phyloP scores from a whole-genome alignment of 2,329 filamentous ascomycete species.

The Oidium heveae region DNA sequence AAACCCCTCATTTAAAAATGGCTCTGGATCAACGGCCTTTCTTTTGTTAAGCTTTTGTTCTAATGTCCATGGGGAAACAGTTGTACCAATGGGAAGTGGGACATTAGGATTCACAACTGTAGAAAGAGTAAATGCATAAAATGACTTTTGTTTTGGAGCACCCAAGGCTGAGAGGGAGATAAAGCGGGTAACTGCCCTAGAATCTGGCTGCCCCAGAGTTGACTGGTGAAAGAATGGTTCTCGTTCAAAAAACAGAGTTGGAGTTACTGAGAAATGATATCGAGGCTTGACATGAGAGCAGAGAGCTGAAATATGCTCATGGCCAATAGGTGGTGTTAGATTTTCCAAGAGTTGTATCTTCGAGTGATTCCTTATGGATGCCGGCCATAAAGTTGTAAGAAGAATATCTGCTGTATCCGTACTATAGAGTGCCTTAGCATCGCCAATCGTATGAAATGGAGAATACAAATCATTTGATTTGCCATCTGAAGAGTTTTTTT shows the following conservation, averaged over 20 bases:
- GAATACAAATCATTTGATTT: constrained; percentile 46
- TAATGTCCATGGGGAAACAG: constrained; percentile 44
- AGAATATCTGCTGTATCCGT: constrained; percentile 67
- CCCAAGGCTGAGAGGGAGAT: constrained; percentile 64
- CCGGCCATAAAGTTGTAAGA: constrained; percentile 68
- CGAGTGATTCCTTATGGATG: constrained; percentile 43
- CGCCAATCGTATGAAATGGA: constrained; percentile 53
- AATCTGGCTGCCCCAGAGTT: constrained; percentile 24
- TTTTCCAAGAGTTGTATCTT: constrained; percentile 30
- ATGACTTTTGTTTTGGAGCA: constrained; percentile 52
- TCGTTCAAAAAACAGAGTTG: constrained; percentile 47
- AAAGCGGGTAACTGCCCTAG: constrained; percentile 53
- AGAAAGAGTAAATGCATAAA: constrained; percentile 57
- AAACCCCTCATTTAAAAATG: constrained; percentile 23
- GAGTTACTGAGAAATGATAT: constrained; percentile 62
- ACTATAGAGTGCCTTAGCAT: constrained; percentile 50
- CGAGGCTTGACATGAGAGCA: constrained; percentile 61
- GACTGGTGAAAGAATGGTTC: constrained; percentile 66
- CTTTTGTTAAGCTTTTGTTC: constrained; percentile 31
- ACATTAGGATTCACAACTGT: constrained; percentile 31
- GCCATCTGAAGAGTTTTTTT: constrained; percentile 31
- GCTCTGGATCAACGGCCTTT: constrained; percentile 19
- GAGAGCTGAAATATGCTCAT: constrained; percentile 52
- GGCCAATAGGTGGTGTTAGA: constrained; percentile 24
- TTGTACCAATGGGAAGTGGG: constrained; percentile 42